Evolutionary conservation across 2,329 filamentous ascomycete genomes (phyloP), one percentile per base, ranked within the genome.

Genomic region (Xylaria sp.): DNA sequence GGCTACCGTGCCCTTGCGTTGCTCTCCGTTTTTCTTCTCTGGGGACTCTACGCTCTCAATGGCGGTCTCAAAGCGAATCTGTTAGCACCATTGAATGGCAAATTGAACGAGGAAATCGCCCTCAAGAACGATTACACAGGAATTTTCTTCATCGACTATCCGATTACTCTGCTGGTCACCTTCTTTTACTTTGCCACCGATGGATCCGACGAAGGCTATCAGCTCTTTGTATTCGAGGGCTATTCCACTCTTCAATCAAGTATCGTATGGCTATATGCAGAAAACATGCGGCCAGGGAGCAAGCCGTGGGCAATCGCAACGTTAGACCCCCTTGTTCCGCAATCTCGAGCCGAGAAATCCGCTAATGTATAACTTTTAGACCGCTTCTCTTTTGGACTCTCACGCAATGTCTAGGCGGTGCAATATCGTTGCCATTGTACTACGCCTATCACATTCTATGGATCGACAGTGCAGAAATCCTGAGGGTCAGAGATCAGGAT

Each of bases 101-200:
- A 49, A 51, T 53, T 77, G 36, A 63, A 65, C 36, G 69, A 75
- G n/a, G 60, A 63, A 38, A 69, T 65, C n/a, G 5, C 59, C 13
- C 64, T 77, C 5, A 75, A 69, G 33, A 76, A 61, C n/a, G 59
- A 68, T 28, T 77, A 77, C 48, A 76, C 74, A 0, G 76, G 75
- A 13, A 20, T 77, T 42, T 67, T 72, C 36, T 28, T 70, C 38
- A 49, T 77, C 26, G 76, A 77, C 62, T 77, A 75, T 46, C 72
- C 66, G 0, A 60, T 77, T 17, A 54, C 63, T 4, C 31, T 76
- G 10, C 71, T 77, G 3, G 71, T 76, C 9, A 65, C 74, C 6
- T 77, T 77, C 63, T 77, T 77, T 28, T 75, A 72, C 66, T 74
- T 72, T 57, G 72, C 68, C 10, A 77, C 75, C 4, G 73, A 74